A percentile compares a stretch with the other conserved stretches of the same genome.
Evolutionary conservation across 805 yeast species (phyloP).

Genomic region (Ogataea zsoltii): DNA sequence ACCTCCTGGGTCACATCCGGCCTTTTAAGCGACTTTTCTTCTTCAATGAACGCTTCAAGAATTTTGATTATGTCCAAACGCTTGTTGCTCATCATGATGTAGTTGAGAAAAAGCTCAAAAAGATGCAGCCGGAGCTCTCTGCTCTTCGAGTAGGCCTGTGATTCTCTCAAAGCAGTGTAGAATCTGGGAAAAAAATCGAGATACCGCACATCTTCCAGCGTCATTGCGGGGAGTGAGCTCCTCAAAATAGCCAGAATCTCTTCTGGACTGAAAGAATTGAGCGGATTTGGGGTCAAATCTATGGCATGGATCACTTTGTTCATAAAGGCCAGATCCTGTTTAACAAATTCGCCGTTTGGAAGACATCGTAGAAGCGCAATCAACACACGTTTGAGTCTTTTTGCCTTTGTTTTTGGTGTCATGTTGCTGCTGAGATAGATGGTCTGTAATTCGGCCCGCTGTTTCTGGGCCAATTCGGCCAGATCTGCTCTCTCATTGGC

Average conservation of each 20-base stretch:
- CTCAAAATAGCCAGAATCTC: conserved; percentile 27
- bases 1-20: conserved; percentile 24
- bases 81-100: conserved; percentile 32
- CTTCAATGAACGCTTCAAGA: conserved; percentile 31
- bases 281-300: conserved; percentile 28
- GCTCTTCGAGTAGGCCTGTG: conserved; percentile 23
- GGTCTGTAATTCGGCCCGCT: conserved; percentile 25
- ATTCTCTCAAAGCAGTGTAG: conserved; percentile 31
- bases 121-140: conserved; percentile 28
- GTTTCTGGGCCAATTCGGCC: conserved; percentile 11
- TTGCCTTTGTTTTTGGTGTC: conserved; percentile 30
- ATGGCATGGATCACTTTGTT: conserved; percentile 32
- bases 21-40: conserved; percentile 19
- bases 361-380: conserved; percentile 21
- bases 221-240: conserved; percentile 31
- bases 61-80: conserved; percentile 25
- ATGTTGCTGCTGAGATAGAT: conserved; percentile 25
- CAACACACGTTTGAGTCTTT: conserved; percentile 23
- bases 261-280: conserved; percentile 21
- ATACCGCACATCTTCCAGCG: conserved; percentile 28
- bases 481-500: conserved; percentile 20
- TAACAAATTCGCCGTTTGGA: conserved; percentile 25
- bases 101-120: conserved; percentile 36
- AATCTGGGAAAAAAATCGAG: conserved; percentile 36
- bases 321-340: conserved; percentile 30